Evolutionary conservation across 768 basidiomycete species (phyloP).

Genomic region (Panaeolus papilionaceus): DNA sequence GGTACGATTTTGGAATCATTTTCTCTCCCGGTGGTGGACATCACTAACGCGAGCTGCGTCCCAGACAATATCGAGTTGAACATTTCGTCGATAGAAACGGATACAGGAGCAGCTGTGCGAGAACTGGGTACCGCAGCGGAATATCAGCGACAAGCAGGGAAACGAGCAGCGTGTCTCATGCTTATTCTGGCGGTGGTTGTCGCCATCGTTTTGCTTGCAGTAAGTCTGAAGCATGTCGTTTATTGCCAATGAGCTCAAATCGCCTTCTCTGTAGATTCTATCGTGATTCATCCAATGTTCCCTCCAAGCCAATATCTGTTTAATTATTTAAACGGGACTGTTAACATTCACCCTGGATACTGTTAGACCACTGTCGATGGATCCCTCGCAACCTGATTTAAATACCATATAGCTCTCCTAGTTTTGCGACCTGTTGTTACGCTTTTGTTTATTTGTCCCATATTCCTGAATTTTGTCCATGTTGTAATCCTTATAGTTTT

Average conservation of each 20-base stretch:
- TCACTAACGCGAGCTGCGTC: neutral
- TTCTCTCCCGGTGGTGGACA: neutral
- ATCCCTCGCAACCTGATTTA: neutral
- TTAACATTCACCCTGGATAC: neutral
- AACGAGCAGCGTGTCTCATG: slow-evolving; percentile 89
- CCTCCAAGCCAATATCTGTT: neutral
- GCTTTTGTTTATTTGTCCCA: neutral
- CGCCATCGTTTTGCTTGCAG: slow-evolving; percentile 89
- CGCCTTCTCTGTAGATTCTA: slow-evolving; percentile 18
- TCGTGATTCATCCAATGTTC: slow-evolving; percentile 11
- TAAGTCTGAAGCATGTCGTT: slow-evolving; percentile 46
- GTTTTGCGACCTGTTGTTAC: neutral
- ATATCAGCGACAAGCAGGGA: slow-evolving; percentile 93
- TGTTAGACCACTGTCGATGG: neutral
- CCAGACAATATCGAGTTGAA: slow-evolving; percentile 96
- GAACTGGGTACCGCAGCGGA: slow-evolving; percentile 90
- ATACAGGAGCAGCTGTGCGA: slow-evolving; percentile 82
- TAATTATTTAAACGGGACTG: neutral
- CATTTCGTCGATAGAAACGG: slow-evolving; percentile 82
- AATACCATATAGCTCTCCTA: neutral
- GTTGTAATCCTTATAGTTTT: neutral
- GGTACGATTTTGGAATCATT: slow-evolving; percentile 56
- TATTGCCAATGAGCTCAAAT: neutral
- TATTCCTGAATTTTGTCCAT: neutral
- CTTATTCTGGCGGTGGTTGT: slow-evolving; percentile 86